Evolutionary conservation across 306 rosid species (phyloP), one percentile per base, ranked within the genome.

Genomic region (Amphicarpaea edgeworthii): DNA sequence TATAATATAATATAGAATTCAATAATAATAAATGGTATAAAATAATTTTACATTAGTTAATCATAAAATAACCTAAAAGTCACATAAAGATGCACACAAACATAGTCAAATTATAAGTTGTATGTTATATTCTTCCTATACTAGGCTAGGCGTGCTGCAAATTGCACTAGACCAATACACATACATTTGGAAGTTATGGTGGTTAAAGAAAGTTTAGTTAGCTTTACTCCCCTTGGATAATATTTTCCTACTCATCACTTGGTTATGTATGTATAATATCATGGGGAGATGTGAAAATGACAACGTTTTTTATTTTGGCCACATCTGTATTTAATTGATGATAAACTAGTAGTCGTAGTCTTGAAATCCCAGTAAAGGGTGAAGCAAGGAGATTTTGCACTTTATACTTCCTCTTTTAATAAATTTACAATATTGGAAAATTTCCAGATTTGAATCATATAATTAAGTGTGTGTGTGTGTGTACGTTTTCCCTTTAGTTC

Each of bases 201-300:
- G 76, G 70, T 73, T 77, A 75, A 84, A 64, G 81, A 65, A 78
- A 75, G 68, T 46, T 61, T 46, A 76, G 58, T 61, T 46, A 76
- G 58, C 46, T 75, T 67, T 76, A 50, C 47, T 55, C 71, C 23
- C 12, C 65, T 77, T n/a, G 53, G 59, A 60, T 47, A 71, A 77
- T 72, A n/a, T n/a, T n/a, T n/a, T 59, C 46, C 73, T 79, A 58
- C 73, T 73, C n/a, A n/a, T 28, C 74, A 71, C 83, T 67, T 32
- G 62, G 60, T 34, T 62, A 14, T 64, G 26, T 76, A 37, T 28
- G n/a, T n/a, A n/a, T n/a, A n/a, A 28, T 78, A 26, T 59, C 84
- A 70, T 20, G 58, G 23, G 51, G 78, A 83, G 82, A 73, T 78
- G 74, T 75, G 82, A 82, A 82, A 83, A 55, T 81, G 93, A 79